These are phyloP conservation scores for Candida gorgasii DNA, from an alignment of 805 yeast genomes.

Conservation along the genomic window DNA sequence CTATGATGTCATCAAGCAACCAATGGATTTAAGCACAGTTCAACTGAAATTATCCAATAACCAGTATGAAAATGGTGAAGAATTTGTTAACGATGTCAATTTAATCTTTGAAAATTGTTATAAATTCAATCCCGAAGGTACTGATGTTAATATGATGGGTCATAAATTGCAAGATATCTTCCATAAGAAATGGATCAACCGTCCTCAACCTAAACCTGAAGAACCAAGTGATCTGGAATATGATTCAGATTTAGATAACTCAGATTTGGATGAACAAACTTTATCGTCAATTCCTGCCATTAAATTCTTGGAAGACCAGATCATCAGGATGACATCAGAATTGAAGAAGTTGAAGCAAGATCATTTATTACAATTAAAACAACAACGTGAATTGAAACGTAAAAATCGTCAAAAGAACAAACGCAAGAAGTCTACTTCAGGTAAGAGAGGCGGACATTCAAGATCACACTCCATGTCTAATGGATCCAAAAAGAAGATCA, in stretches of 20 bases:
- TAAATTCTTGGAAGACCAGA: slow-evolving; percentile 82
- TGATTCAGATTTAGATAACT: slow-evolving; percentile 58
- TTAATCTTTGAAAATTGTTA: slow-evolving; percentile 88
- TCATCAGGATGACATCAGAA: slow-evolving; percentile 82
- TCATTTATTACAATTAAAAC: slow-evolving; percentile 65
- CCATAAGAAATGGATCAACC: slow-evolving; percentile 82
- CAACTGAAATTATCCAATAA: slow-evolving; percentile 79
- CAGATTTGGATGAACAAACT: slow-evolving; percentile 54
- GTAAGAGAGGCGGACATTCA: slow-evolving; percentile 9
- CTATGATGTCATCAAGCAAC: slow-evolving; percentile 79
- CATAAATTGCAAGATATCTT: slow-evolving; percentile 85
- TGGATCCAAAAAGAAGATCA: slow-evolving; percentile 21
- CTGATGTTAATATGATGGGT: slow-evolving; percentile 95
- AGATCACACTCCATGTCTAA: slow-evolving; percentile 17
- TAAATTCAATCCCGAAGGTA: slow-evolving; percentile 92
- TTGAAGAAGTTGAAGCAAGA: slow-evolving; percentile 78
- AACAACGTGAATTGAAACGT: slow-evolving; percentile 57
- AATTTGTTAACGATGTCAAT: slow-evolving; percentile 79
- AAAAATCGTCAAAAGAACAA: slow-evolving; percentile 29
- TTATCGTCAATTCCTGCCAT: slow-evolving; percentile 85
- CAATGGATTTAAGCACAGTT: slow-evolving; percentile 93
- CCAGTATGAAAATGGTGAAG: slow-evolving; percentile 85
- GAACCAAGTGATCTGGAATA: slow-evolving; percentile 27
- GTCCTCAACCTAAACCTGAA: slow-evolving; percentile 62
- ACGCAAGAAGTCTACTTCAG: slow-evolving; percentile 12